Evolutionary conservation across 2,329 filamentous ascomycete species (phyloP).

Genomic region (Blastomyces emzantsi): DNA sequence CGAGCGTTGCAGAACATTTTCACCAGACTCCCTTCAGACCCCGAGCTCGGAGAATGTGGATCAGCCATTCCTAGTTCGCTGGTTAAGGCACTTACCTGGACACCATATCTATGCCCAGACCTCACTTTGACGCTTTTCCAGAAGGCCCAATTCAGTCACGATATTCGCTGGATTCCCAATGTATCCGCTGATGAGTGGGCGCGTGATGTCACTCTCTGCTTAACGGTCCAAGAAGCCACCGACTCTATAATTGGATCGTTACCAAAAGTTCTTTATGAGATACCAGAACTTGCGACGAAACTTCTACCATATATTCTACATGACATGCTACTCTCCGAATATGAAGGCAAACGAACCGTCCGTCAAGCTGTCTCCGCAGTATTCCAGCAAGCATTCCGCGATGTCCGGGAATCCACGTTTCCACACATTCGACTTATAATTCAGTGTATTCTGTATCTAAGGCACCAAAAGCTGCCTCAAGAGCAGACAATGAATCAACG

Average conservation of each 20-base stretch:
- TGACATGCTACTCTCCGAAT: conserved; percentile 61
- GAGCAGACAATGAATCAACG: conserved; percentile 74
- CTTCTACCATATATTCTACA: conserved; percentile 81
- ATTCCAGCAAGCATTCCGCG: conserved; percentile 55
- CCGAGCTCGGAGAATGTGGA: conserved; percentile 28
- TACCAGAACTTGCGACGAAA: conserved; percentile 61
- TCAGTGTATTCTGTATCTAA: conserved; percentile 76
- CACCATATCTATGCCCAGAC: conserved; percentile 32
- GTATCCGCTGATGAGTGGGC: conserved; percentile 28
- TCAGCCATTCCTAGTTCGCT: conserved; percentile 30
- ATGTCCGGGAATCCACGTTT: conserved; percentile 35
- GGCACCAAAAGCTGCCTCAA: conserved; percentile 63
- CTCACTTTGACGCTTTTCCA: conserved; percentile 21
- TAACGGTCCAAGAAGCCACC: conserved; percentile 51
- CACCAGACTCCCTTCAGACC: conserved; percentile 24
- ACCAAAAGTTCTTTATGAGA: conserved; percentile 53
- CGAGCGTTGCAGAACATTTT: conserved; percentile 38
- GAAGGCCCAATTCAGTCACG: conserved; percentile 14
- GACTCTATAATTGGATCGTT: conserved; percentile 64
- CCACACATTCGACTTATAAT: conserved; percentile 65
- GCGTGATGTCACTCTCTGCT: conserved; percentile 32
- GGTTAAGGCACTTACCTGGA: conserved; percentile 36
- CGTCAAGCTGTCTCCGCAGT: conserved; percentile 57
- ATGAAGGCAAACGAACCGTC: conserved; percentile 50
- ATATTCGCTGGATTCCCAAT: conserved; percentile 18